Conservation (phyloP, 352 stramenopile genomes). For the Phytopythium boreale region DNA sequence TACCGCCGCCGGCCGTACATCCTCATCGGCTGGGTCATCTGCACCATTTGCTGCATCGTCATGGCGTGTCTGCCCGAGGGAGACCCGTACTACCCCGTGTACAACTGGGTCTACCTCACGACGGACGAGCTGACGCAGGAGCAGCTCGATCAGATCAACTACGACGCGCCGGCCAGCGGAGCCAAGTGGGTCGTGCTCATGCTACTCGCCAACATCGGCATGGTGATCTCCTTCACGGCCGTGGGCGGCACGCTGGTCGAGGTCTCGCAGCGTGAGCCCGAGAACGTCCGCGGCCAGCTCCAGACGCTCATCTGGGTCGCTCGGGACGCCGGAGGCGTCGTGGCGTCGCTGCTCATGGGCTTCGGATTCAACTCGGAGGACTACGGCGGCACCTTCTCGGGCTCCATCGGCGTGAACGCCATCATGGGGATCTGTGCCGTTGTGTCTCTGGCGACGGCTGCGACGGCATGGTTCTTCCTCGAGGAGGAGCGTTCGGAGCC, state of each 20-base stretch:
- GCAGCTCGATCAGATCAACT: slow-evolving; percentile 23
- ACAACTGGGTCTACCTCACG: slow-evolving; percentile 20
- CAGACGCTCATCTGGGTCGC: slow-evolving; percentile 36
- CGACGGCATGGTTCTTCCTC: slow-evolving; percentile 25
- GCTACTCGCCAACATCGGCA: slow-evolving; percentile 36
- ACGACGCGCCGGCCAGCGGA: slow-evolving; percentile 19
- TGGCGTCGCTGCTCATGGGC: slow-evolving; percentile 28
- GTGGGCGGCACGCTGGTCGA: slow-evolving; percentile 43
- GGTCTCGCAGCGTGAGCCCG: slow-evolving; percentile 42
- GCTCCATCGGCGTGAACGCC: slow-evolving; percentile 26
- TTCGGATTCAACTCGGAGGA: slow-evolving; percentile 39
- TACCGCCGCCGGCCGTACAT: slow-evolving; percentile 66
- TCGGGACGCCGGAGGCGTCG: slow-evolving; percentile 28
- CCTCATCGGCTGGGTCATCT: slow-evolving; percentile 56
- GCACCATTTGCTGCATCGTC: slow-evolving; percentile 44
- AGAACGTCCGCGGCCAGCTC: slow-evolving; percentile 35
- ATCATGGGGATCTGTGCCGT: slow-evolving; percentile 33
- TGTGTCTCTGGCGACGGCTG: slow-evolving; percentile 24
- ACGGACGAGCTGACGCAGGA: slow-evolving; percentile 34
- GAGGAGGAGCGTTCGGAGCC: slow-evolving; percentile 22
- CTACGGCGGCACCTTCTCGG: slow-evolving; percentile 32
- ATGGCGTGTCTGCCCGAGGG: slow-evolving; percentile 39
- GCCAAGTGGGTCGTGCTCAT: slow-evolving; percentile 33
- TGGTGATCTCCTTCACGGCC: slow-evolving; percentile 32
- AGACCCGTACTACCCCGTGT: slow-evolving; percentile 41